Conservation (phyloP, 208 protist species). For the Vickermania ingenoplastis region DNA sequence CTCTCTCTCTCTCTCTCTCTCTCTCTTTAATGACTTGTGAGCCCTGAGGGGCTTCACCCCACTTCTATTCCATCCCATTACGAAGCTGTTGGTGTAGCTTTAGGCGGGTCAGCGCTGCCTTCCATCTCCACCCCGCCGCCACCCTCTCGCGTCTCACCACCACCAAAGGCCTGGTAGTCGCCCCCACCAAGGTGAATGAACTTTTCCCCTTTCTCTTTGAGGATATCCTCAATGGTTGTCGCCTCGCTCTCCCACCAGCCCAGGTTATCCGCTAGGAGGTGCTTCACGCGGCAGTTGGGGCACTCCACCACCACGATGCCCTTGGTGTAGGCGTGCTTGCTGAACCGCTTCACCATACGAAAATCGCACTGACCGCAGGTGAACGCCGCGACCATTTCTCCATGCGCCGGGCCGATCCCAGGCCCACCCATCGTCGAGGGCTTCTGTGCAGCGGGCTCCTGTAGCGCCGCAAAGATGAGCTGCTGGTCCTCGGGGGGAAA, state of each 20-base stretch:
- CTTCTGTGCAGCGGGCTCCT: conserved; percentile 3
- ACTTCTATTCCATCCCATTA: no score
- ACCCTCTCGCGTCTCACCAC: not conserved
- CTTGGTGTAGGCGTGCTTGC: conserved; percentile 85
- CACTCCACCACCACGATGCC: conserved; percentile 90
- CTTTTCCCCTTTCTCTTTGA: conserved; percentile 58
- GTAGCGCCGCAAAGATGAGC: conserved; percentile 50
- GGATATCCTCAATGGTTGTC: conserved; percentile 78
- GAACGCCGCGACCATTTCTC: conserved; percentile 85
- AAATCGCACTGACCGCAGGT: conserved; percentile 80
- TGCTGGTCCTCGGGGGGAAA: conserved; percentile 48
- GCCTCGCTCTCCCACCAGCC: conserved; percentile 78
- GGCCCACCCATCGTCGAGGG: conserved; percentile 64
- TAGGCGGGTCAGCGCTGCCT: not conserved
- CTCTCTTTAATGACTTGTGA: no score
- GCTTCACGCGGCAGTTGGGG: conserved; percentile 68
- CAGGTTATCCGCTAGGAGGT: conserved; percentile 89
- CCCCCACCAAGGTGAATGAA: conserved; percentile 55
- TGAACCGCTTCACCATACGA: conserved; percentile 87
- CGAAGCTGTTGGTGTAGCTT: not conserved
- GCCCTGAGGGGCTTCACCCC: no score
- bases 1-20: no score
- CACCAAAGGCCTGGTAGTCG: conserved; percentile 35
- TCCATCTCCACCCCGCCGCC: not conserved
- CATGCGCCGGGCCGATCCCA: conserved; percentile 64